phyloP scores from a whole-genome alignment of 768 basidiomycete genomes.

The Agrocybe chaxingu region DNA sequence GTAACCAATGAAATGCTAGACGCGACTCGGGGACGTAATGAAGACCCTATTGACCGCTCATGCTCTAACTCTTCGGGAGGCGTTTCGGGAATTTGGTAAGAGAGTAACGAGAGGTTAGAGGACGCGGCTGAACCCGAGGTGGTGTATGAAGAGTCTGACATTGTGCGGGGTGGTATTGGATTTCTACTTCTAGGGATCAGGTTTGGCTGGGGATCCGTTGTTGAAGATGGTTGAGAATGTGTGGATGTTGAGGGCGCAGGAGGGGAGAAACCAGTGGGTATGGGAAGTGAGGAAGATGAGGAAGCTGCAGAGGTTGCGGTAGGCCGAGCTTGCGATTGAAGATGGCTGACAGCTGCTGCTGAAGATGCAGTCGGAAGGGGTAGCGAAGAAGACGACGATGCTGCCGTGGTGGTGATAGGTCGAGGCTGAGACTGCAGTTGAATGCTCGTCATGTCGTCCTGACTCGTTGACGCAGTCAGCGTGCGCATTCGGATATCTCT shows the following conservation, averaged over 20 bases:
- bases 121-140: constrained; percentile 12
- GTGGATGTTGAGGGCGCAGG: constrained; percentile 7
- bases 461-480: constrained; percentile 4
- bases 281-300: background rate
- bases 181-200: constrained; percentile 12
- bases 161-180: constrained; percentile 14
- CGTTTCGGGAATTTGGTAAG: constrained; percentile 20
- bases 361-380: constrained; percentile 4
- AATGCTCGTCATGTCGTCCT: constrained; percentile 11
- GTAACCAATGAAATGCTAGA: constrained; percentile 3
- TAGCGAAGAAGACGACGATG: constrained; percentile 9
- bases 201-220: too few relatives aligned
- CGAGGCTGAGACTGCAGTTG: constrained; percentile 16
- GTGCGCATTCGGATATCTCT: constrained; percentile 8
- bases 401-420: constrained; percentile 2
- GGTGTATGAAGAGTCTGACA: constrained; percentile 14
- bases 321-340: background rate
- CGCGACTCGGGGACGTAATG: background rate
- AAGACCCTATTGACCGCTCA: background rate
- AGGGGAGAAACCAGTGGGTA: constrained; percentile 2
- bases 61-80: constrained; percentile 15
- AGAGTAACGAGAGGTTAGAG: constrained; percentile 16
- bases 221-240: background rate
- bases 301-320: background rate
- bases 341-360: background rate